phyloP scores from a whole-genome alignment of 2,329 filamentous ascomycete genomes.

The Alternaria alternata region DNA sequence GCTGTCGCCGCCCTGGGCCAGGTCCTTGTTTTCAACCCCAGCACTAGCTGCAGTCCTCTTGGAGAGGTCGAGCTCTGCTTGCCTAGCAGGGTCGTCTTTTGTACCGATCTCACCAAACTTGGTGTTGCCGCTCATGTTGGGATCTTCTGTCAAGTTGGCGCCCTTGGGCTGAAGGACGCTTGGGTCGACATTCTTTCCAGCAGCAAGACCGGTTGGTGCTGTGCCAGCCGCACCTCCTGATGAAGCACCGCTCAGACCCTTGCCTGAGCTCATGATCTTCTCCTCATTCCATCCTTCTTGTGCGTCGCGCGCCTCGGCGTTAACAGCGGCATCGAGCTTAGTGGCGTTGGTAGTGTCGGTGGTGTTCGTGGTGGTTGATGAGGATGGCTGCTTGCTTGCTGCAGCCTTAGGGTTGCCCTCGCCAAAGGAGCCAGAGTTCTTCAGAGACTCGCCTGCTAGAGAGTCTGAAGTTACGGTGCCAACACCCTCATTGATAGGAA shows the following conservation, averaged over 20 bases:
- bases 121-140: conserved; percentile 28
- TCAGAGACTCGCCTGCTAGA: conserved; percentile 76
- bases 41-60: conserved; percentile 43
- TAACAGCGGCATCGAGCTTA: conserved; percentile 58
- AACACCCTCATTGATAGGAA: conserved; percentile 65
- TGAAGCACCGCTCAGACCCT: conserved; percentile 42
- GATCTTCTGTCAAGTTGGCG: conserved; percentile 59
- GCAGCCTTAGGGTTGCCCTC: conserved; percentile 65
- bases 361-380: conserved; percentile 64
- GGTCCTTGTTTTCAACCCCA: conserved; percentile 29
- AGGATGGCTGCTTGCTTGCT: conserved; percentile 59
- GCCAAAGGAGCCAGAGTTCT: conserved; percentile 66
- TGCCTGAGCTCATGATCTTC: conserved; percentile 51
- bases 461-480: conserved; percentile 73
- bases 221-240: conserved; percentile 27
- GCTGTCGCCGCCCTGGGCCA: conserved; percentile 25
- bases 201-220: conserved; percentile 51
- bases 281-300: conserved; percentile 51
- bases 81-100: conserved; percentile 63
- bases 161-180: conserved; percentile 59
- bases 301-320: conserved; percentile 57
- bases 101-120: conserved; percentile 59
- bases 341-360: conserved; percentile 63
- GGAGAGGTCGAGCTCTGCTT: conserved; percentile 54
- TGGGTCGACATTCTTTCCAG: conserved; percentile 40